Base-by-base conservation (phyloP, 202 grass and related monocot species). In the Schoenoplectus triqueter region DNA sequence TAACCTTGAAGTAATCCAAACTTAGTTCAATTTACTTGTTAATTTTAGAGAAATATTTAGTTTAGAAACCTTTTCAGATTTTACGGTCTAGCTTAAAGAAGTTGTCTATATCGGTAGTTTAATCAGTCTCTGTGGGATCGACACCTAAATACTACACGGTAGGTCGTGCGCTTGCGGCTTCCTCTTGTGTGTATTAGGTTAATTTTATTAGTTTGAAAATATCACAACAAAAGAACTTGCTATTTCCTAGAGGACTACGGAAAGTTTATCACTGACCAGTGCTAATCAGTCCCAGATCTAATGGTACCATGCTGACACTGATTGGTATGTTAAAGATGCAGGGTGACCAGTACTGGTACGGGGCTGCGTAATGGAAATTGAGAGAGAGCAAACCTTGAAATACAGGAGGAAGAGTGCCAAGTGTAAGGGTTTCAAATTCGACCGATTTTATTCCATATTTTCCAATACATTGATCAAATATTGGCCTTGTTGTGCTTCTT, bases 401-500 rank as follows among this genome's bases (percentile, higher is more conserved):
- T 66, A 84, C 89, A 74, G 91, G 95, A n/a, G 95, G 95, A 86
- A 94, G 91, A 83, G 88, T 15, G 7, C 95, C 95, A 59, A 97
- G 89, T 87, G 91, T 89, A 46, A 94, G 70, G 47, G 81, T 59
- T 61, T 86, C 86, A 86, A 94, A 94, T 86, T 91, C 91, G 84
- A 97, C 90, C 64, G 95, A 94, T 87, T 93, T 80, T 51, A 95
- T 92, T 60, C 91, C 87, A 89, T 97, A 90, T 83, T 88, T 83
- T 60, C 92, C 95, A 86, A 93, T 39, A 86, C 92, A 94, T 83
- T 94, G 87, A 68, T 94, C 89, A 88, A 90, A 93, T 88, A 93
- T 92, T 84, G 89, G 95, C 81, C 77, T 90, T 44, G 57, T 54
- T 84, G 72, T 83, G 57, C 85, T 87, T 76, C 86, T 91, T 85